Evolutionary conservation across 306 rosid genomes (phyloP).

Genomic region (Inga leiocalycina): DNA sequence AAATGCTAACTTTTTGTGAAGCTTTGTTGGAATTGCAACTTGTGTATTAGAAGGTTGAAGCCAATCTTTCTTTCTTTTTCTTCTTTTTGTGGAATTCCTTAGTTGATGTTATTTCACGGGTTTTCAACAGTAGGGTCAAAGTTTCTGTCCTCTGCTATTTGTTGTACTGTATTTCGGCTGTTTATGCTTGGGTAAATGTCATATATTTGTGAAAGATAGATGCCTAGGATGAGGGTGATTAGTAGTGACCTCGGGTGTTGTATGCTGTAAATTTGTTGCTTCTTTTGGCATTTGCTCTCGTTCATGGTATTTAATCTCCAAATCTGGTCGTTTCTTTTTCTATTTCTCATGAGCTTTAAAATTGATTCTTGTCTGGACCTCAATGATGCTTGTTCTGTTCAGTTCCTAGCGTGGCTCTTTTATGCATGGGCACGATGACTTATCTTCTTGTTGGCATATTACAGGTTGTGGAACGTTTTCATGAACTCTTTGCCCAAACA

Average conservation of each 20-base stretch:
- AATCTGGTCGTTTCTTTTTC: not conserved
- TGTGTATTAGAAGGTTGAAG: not conserved
- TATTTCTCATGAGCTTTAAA: not conserved
- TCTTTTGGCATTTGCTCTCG: not conserved
- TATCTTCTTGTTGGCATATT: slow-evolving; percentile 36
- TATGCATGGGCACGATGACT: slow-evolving; percentile 25
- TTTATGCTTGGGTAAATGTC: not conserved
- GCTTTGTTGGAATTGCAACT: not conserved
- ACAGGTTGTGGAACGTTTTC: slow-evolving; percentile 98
- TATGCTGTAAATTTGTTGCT: slow-evolving; percentile 9
- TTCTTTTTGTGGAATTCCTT: slow-evolving; percentile 15
- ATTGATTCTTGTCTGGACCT: slow-evolving; percentile 16
- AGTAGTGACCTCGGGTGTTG: slow-evolving; percentile 15
- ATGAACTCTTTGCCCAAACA: slow-evolving; percentile 98
- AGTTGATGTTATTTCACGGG: not conserved
- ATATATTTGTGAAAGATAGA: slow-evolving; percentile 16
- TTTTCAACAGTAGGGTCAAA: not conserved
- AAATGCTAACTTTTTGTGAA: slow-evolving; percentile 20
- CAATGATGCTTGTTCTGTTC: slow-evolving; percentile 11
- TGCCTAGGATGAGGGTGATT: slow-evolving; percentile 4
- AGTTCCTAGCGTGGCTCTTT: slow-evolving; percentile 5
- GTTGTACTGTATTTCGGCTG: not conserved
- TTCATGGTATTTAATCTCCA: slow-evolving; percentile 1
- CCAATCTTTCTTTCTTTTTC: slow-evolving; percentile 1
- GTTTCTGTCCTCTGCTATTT: slow-evolving; percentile 23